phyloP scores from a whole-genome alignment of 2,329 filamentous ascomycete species.

The Arthrinium phaeospermum region DNA sequence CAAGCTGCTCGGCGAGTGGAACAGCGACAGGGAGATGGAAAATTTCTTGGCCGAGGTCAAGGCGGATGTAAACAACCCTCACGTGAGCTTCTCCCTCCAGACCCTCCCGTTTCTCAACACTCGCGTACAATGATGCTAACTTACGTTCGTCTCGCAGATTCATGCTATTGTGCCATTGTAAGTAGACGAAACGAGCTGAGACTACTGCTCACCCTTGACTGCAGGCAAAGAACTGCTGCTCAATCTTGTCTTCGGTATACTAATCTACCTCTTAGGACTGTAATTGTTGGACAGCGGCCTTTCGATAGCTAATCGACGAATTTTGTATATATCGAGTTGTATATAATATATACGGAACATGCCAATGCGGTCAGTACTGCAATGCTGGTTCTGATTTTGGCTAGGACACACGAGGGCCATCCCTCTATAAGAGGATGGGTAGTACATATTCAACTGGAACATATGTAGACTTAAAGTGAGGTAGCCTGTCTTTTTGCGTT shows the following conservation, averaged over 20 bases:
- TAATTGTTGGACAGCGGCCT: slow-evolving; percentile 28
- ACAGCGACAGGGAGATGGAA: slow-evolving; percentile 25
- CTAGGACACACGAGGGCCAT: background rate
- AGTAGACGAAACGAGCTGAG: slow-evolving; percentile 16
- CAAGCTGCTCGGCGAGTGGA: slow-evolving; percentile 34
- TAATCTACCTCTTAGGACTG: slow-evolving; percentile 21
- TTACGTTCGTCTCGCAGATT: slow-evolving; percentile 21
- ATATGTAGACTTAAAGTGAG: background rate
- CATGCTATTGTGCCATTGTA: slow-evolving; percentile 29
- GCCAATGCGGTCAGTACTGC: background rate
- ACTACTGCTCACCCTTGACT: background rate
- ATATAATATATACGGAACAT: background rate
- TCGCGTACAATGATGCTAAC: background rate
- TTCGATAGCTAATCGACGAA: slow-evolving; percentile 20
- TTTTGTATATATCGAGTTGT: background rate
- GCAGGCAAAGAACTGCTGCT: background rate
- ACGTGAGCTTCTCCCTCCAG: slow-evolving; percentile 12
- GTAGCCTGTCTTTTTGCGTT: background rate
- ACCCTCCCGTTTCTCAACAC: background rate
- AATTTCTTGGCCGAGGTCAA: slow-evolving; percentile 25
- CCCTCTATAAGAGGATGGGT: background rate
- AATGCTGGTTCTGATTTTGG: background rate
- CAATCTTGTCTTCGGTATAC: background rate
- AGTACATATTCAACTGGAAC: background rate
- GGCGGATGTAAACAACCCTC: slow-evolving; percentile 26